Percentiles rank a stretch among this genome's conserved stretches.
phyloP scores from a whole-genome alignment of 164 flowering plant species.

The Nymphaea colorata region DNA sequence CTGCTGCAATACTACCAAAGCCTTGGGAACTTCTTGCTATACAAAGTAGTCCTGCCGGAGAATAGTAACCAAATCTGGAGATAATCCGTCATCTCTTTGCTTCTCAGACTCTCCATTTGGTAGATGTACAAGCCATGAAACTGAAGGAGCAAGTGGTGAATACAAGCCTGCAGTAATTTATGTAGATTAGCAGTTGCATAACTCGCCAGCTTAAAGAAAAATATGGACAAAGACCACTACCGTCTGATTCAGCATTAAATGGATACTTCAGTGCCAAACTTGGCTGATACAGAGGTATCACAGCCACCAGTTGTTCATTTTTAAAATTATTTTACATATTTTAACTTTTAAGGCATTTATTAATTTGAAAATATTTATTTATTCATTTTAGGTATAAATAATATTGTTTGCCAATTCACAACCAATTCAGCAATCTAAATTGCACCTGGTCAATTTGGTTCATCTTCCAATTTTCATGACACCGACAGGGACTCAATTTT shows the following conservation, averaged over 20 bases:
- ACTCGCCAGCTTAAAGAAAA: not conserved
- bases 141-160: slow-evolving; percentile 57
- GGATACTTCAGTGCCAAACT: not conserved
- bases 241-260: not conserved
- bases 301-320: too few relatives aligned
- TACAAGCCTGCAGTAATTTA: slow-evolving; percentile 43
- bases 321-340: too few relatives aligned
- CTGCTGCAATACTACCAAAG: not conserved
- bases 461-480: too few relatives aligned
- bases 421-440: too few relatives aligned
- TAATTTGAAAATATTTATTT: too few relatives aligned
- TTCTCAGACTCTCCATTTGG: slow-evolving; percentile 52
- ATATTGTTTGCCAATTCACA: too few relatives aligned
- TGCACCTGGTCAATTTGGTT: too few relatives aligned
- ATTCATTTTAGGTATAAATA: too few relatives aligned
- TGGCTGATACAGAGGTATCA: not conserved
- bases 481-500: too few relatives aligned
- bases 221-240: not conserved
- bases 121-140: slow-evolving; percentile 49
- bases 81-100: slow-evolving; percentile 52
- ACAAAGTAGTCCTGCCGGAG: slow-evolving; percentile 53
- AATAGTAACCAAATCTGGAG: slow-evolving; percentile 40
- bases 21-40: slow-evolving; percentile 1
- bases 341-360: not conserved
- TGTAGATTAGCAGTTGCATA: not conserved